These are phyloP conservation scores for Pholiota adiposa DNA, from an alignment of 1,284 basidiomycete genomes.

Conservation along the genomic window DNA sequence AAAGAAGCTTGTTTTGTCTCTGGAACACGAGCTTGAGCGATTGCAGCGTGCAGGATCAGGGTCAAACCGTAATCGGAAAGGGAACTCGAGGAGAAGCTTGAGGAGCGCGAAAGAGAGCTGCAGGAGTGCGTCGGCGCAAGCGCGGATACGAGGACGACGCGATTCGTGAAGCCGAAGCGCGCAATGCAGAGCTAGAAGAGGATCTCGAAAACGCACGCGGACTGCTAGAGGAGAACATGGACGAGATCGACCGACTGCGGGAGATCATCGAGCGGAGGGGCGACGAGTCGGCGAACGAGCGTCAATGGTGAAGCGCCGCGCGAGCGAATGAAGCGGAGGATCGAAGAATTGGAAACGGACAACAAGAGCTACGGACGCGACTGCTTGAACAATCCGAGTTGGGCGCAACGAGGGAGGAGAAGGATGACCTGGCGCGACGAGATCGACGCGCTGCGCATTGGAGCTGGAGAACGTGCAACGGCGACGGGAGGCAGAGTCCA, in stretches of 20 bases:
- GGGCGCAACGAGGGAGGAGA: conserved; percentile 63
- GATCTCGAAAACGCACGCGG: conserved; percentile 68
- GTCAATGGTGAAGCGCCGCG: conserved; percentile 40
- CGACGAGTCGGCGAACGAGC: conserved; percentile 41
- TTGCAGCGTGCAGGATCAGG: conserved; percentile 60
- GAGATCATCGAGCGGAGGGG: conserved; percentile 63
- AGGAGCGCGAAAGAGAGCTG: conserved; percentile 71
- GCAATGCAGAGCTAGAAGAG: conserved; percentile 70
- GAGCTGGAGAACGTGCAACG: conserved; percentile 73
- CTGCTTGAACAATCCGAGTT: conserved; percentile 67
- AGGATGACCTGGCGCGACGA: conserved; percentile 71
- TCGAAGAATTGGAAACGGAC: conserved; percentile 67
- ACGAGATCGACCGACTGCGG: conserved; percentile 70
- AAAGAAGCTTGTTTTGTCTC: conserved; percentile 86
- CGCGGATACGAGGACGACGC: conserved; percentile 45
- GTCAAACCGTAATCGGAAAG: conserved; percentile 52
- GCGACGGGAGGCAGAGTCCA: conserved; percentile 59
- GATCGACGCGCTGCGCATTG: conserved; percentile 61
- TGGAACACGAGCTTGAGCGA: conserved; percentile 79
- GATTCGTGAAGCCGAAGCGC: conserved; percentile 55
- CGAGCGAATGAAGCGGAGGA: conserved; percentile 45
- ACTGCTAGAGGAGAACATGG: conserved; percentile 76
- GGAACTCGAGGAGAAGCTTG: conserved; percentile 71
- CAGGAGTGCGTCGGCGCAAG: conserved; percentile 60
- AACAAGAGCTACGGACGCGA: conserved; percentile 61